Base-by-base conservation (phyloP, 176 grass and related monocot genomes). In the Saccharum officinarum region DNA sequence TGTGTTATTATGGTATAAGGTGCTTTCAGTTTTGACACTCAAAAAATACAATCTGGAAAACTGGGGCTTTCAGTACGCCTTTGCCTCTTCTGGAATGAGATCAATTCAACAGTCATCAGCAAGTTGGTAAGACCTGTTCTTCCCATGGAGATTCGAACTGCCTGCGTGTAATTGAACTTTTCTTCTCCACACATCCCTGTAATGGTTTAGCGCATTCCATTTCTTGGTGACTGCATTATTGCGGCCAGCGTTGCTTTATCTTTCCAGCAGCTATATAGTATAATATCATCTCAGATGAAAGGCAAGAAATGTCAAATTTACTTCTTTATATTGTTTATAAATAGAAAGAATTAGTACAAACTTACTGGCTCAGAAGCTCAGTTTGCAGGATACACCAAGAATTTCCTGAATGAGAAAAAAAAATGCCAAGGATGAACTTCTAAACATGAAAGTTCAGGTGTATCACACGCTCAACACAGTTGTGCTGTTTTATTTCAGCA, bases 401-500 rank as follows among this genome's bases (percentile, higher is more conserved):
- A 25, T 10, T 22, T 41, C 33, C 23, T 75, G 78, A 75, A 75
- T 69, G 36, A 41, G 10, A 45, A 69, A 71, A 82, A 52, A 20
- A 46, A 47, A 6, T 26, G 20, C 8, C 25, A 33, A 70, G 34
- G 39, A 23, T 54, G 68, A 80, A 46, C 37, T 86, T 73, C 57
- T 22, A 78, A 71, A 86, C 52, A 77, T 59, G 62, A 22, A 75
- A 22, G 25, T 42, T 45, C 45, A 82, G 60, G 23, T 55, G 12
- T 34, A 57, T 16, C 42, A 4, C 30, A 68, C 10, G 6, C 25
- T 74, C 71, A 49, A 49, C 44, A 85, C 8, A 63, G 60, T 25
- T 28, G 14, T 41, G 54, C 59, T 68, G 18, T 75, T 85, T 85
- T 81, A 61, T 76, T 81, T 50, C 40, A 64, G 71, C 28, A 34